Conservation (phyloP, 1,284 basidiomycete species). For the Cryptococcus sp. region DNA sequence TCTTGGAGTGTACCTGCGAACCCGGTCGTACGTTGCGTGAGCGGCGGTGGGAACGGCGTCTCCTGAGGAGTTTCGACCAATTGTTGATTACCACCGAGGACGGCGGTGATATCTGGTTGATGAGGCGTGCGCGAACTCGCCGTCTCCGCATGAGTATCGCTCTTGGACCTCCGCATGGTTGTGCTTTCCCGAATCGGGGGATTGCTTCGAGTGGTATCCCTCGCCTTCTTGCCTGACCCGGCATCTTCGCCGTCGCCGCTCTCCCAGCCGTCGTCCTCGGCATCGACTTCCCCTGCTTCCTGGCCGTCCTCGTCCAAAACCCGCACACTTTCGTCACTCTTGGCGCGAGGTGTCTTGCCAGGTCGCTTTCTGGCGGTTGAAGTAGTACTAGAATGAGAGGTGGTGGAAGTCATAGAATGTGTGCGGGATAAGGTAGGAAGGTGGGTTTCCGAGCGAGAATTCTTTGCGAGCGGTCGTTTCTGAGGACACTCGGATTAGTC, state of each 20-base stretch:
- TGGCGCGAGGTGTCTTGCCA: conserved; percentile 14
- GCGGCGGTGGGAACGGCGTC: conserved; percentile 7
- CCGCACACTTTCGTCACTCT: conserved; percentile 23
- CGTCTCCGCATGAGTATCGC: conserved; percentile 29
- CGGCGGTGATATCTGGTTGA: conserved; percentile 4
- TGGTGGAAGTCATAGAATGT: conserved; percentile 28
- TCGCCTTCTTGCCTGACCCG: conserved; percentile 10
- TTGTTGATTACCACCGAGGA: conserved; percentile 2
- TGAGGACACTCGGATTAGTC: neutral
- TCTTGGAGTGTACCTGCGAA: conserved; percentile 33
- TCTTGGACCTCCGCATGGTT: conserved; percentile 29
- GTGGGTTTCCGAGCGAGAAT: conserved; percentile 37
- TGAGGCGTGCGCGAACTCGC: conserved; percentile 1
- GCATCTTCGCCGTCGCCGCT: conserved; percentile 29
- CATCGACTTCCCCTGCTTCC: conserved; percentile 19
- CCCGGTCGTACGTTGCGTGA: conserved; percentile 31
- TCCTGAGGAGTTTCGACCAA: conserved; percentile 8
- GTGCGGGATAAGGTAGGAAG: conserved; percentile 35
- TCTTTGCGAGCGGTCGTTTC: conserved; percentile 32
- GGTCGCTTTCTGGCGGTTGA: conserved; percentile 14
- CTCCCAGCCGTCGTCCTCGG: conserved; percentile 37
- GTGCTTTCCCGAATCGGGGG: conserved; percentile 1
- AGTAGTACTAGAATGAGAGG: conserved; percentile 10
- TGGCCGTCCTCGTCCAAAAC: conserved; percentile 26
- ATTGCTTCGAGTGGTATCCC: conserved; percentile 4